Evolutionary conservation across 768 basidiomycete species (phyloP).

Genomic region (Coprinopsis cinerea): DNA sequence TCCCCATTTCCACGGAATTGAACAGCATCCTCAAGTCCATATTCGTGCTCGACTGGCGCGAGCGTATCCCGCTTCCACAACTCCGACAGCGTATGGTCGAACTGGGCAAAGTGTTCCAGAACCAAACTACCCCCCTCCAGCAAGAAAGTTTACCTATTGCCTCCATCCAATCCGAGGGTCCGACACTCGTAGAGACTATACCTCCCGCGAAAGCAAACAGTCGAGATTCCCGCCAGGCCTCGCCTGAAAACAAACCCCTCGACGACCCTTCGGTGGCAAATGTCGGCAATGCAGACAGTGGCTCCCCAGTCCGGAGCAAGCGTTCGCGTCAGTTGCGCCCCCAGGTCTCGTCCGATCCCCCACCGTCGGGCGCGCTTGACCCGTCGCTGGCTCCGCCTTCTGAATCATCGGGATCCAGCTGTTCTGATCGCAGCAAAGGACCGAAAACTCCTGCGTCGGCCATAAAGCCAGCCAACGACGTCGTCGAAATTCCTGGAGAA

Average conservation of each 20-base stretch:
- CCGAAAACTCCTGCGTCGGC: not conserved
- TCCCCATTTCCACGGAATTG: slow-evolving; percentile 67
- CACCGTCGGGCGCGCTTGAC: not conserved
- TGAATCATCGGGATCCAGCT: not conserved
- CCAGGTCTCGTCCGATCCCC: not conserved
- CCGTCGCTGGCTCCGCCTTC: not conserved
- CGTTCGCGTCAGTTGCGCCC: too few species aligned
- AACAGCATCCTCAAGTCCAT: slow-evolving; percentile 65
- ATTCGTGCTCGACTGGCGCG: slow-evolving; percentile 59
- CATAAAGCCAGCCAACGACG: not conserved
- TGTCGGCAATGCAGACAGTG: too few species aligned
- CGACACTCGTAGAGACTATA: too few species aligned
- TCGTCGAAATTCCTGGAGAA: not conserved
- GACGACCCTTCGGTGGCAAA: too few species aligned
- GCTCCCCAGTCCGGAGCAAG: too few species aligned
- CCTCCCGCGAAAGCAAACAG: too few species aligned
- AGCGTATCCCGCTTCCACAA: slow-evolving; percentile 57
- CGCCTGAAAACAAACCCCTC: too few species aligned
- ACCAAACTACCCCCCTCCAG: not conserved
- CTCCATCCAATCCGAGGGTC: too few species aligned
- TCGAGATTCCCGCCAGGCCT: too few species aligned
- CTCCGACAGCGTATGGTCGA: slow-evolving; percentile 23
- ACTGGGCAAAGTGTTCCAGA: not conserved
- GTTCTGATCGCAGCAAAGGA: slow-evolving; percentile 1
- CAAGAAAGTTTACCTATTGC: not conserved